A percentile compares a stretch with the other conserved stretches of the same genome.
phyloP scores from a whole-genome alignment of 352 stramenopile genomes.

The Pythium grandisporangium region DNA sequence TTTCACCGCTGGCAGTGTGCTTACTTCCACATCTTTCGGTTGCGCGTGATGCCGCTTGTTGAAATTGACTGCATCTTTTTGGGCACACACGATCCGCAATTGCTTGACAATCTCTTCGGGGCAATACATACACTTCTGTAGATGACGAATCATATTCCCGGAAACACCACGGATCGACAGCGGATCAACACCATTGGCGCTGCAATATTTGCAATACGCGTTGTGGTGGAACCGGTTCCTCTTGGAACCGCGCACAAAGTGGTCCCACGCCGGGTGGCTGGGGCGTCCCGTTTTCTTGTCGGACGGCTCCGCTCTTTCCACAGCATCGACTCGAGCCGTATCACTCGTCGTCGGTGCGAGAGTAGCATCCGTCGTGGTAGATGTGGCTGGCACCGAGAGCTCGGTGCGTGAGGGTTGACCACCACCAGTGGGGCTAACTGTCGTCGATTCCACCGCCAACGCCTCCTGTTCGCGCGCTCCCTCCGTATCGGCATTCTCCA shows the following conservation, averaged over 20 bases:
- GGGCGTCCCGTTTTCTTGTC: conserved; percentile 70
- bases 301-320: background rate
- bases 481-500: background rate
- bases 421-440: too few relatives aligned
- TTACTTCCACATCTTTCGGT: conserved; percentile 20
- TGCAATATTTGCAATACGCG: conserved; percentile 65
- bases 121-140: conserved; percentile 74
- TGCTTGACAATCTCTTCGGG: conserved; percentile 56
- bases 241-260: conserved; percentile 70
- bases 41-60: conserved; percentile 54
- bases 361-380: background rate
- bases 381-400: too few relatives aligned
- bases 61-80: conserved; percentile 64
- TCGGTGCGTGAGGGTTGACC: too few relatives aligned
- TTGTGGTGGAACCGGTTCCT: conserved; percentile 80
- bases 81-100: conserved; percentile 51
- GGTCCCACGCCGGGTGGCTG: conserved; percentile 66
- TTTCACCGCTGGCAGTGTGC: background rate
- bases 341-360: background rate
- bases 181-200: conserved; percentile 37
- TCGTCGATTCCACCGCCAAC: too few relatives aligned
- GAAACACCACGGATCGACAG: conserved; percentile 53
- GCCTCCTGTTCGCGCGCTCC: too few relatives aligned
- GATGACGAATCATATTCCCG: conserved; percentile 77
- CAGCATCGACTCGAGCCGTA: background rate